phyloP scores from a whole-genome alignment of 225 moss, liverwort and hornwort genomes.

The Marchantia paleacea region DNA sequence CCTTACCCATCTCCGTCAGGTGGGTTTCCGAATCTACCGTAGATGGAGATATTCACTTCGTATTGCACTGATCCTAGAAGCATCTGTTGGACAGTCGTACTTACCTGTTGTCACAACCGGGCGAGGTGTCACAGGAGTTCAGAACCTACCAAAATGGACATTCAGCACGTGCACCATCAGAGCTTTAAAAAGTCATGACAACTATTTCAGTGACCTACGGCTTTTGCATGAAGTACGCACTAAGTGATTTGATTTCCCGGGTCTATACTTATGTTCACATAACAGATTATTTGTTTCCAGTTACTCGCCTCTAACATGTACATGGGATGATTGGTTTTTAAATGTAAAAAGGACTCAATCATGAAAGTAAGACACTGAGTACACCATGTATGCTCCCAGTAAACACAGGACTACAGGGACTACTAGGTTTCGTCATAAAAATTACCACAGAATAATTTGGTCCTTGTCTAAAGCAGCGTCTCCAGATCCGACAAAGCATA shows the following conservation, averaged over 20 bases:
- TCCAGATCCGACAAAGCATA: background rate
- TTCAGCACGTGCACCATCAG: background rate
- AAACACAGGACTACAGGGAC: too few relatives aligned
- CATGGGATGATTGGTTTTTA: too few relatives aligned
- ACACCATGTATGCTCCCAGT: background rate
- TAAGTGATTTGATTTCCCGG: background rate
- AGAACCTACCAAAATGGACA: background rate
- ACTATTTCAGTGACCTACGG: background rate
- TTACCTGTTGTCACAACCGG: background rate
- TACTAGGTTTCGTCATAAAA: too few relatives aligned
- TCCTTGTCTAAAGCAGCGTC: too few relatives aligned
- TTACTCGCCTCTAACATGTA: background rate
- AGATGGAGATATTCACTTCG: background rate
- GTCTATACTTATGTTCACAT: background rate
- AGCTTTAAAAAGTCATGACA: background rate
- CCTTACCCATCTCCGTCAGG: background rate
- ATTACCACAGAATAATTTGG: too few relatives aligned
- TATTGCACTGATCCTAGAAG: background rate
- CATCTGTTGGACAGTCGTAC: background rate
- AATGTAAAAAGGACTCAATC: background rate
- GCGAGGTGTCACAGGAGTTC: background rate
- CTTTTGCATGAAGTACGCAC: background rate
- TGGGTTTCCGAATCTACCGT: background rate
- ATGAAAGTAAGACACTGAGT: background rate
- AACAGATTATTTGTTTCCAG: background rate